Evolutionary conservation across 2,329 filamentous ascomycete genomes (phyloP).

Genomic region (Cryphonectria naterciae): DNA sequence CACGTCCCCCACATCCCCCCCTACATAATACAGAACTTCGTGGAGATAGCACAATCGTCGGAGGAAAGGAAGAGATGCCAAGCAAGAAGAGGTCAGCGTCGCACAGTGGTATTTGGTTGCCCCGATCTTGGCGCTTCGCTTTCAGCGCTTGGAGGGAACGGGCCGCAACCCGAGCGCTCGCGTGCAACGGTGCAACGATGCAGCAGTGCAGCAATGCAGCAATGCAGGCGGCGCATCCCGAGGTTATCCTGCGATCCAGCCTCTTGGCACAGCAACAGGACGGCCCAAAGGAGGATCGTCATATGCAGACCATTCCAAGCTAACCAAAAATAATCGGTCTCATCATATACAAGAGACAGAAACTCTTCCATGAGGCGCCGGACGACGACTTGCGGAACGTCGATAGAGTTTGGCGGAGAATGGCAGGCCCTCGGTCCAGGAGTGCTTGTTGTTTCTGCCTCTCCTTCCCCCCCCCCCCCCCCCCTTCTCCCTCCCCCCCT

Average conservation of each 20-base stretch:
- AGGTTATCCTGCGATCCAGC: background rate
- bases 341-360: background rate
- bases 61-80: background rate
- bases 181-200: background rate
- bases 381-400: background rate
- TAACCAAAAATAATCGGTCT: background rate
- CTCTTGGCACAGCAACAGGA: background rate
- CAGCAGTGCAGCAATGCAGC: no score
- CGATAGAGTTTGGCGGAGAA: background rate
- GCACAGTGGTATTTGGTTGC: background rate
- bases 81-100: background rate
- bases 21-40: background rate
- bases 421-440: background rate
- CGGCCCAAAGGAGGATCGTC: background rate
- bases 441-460: background rate
- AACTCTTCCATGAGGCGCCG: background rate
- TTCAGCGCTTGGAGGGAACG: background rate
- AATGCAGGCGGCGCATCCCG: background rate
- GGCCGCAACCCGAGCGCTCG: background rate
- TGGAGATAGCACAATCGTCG: background rate
- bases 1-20: background rate
- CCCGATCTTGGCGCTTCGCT: background rate
- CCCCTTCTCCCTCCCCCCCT: no score
- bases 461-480: no score
- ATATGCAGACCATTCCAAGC: background rate